Conservation (phyloP, 495 filamentous ascomycete genomes). For the Diplogelasinospora grovesii region DNA sequence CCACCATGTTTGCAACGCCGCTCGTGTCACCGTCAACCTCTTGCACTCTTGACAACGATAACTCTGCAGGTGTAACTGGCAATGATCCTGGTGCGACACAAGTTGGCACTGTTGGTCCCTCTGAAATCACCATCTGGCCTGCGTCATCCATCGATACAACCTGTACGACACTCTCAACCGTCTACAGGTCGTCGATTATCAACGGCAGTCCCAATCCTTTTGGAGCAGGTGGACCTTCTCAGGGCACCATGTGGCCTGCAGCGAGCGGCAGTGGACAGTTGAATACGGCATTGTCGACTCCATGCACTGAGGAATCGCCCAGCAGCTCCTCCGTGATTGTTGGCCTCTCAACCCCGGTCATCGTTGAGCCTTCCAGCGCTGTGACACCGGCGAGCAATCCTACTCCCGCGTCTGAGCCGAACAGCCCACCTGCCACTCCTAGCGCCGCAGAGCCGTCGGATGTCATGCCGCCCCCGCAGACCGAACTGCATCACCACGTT, state of each 20-base stretch:
- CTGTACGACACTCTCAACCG: constrained; percentile 13
- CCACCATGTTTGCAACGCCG: neutral
- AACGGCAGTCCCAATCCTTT: neutral
- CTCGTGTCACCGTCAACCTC: constrained; percentile 1
- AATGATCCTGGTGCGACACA: neutral
- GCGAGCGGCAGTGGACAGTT: too few relatives aligned
- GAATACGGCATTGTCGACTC: neutral
- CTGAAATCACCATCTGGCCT: constrained; percentile 17
- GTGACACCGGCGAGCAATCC: neutral
- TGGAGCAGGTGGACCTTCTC: neutral
- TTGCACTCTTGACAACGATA: constrained; percentile 1
- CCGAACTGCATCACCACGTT: constrained; percentile 13
- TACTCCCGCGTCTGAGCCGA: neutral
- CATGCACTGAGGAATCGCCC: constrained; percentile 4
- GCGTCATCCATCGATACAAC: neutral
- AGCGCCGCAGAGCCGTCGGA: neutral
- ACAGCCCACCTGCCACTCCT: neutral
- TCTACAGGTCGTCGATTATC: constrained; percentile 2
- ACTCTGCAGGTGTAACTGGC: neutral
- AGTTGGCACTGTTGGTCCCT: constrained; percentile 3
- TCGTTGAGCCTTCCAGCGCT: neutral
- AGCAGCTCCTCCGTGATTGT: neutral
- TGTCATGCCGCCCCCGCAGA: constrained; percentile 11
- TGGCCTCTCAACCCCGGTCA: neutral
- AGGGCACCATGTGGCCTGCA: neutral